Percentiles rank a stretch among this genome's conserved stretches.
Evolutionary conservation across 2,329 filamentous ascomycete genomes (phyloP).

Genomic region (Cordyceps pruinosa): DNA sequence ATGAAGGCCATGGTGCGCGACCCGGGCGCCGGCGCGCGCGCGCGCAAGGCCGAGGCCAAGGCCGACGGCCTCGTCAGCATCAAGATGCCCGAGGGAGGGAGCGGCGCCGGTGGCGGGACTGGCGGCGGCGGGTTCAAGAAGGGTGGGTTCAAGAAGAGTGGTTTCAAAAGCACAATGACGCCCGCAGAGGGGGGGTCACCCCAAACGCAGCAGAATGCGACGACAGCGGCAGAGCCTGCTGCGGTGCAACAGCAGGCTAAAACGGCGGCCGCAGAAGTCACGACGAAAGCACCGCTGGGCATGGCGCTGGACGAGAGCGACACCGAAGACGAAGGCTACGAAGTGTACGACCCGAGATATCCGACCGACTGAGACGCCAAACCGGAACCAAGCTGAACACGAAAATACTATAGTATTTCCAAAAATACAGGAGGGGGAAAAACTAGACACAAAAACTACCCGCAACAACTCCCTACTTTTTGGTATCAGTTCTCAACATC

Average conservation of each 20-base stretch:
- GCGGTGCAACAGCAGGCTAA: slow-evolving; percentile 33
- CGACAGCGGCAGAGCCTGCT: slow-evolving; percentile 34
- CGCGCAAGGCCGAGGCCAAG: slow-evolving; percentile 63
- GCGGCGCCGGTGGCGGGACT: slow-evolving; percentile 19
- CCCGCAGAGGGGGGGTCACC: slow-evolving; percentile 29
- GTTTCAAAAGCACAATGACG: slow-evolving; percentile 72
- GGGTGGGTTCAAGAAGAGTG: slow-evolving; percentile 72
- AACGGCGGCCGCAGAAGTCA: slow-evolving; percentile 19
- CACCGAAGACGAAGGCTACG: slow-evolving; percentile 64
- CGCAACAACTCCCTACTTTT: neutral
- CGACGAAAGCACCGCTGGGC: slow-evolving; percentile 15
- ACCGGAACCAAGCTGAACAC: neutral
- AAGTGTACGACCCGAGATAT: slow-evolving; percentile 55
- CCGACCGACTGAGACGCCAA: slow-evolving; percentile 48
- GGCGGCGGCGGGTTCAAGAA: slow-evolving; percentile 52
- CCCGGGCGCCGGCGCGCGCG: slow-evolving; percentile 56
- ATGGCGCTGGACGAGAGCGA: slow-evolving; percentile 45
- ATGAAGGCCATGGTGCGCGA: slow-evolving; percentile 80
- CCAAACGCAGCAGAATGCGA: slow-evolving; percentile 15
- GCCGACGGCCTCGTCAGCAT: slow-evolving; percentile 63
- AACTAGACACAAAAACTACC: neutral
- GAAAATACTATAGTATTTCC: neutral
- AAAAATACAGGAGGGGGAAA: neutral
- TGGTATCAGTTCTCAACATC: slow-evolving; percentile 1
- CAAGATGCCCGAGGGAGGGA: slow-evolving; percentile 44